phyloP scores from a whole-genome alignment of 2,329 filamentous ascomycete genomes.

The Trichoderma semiorbis region DNA sequence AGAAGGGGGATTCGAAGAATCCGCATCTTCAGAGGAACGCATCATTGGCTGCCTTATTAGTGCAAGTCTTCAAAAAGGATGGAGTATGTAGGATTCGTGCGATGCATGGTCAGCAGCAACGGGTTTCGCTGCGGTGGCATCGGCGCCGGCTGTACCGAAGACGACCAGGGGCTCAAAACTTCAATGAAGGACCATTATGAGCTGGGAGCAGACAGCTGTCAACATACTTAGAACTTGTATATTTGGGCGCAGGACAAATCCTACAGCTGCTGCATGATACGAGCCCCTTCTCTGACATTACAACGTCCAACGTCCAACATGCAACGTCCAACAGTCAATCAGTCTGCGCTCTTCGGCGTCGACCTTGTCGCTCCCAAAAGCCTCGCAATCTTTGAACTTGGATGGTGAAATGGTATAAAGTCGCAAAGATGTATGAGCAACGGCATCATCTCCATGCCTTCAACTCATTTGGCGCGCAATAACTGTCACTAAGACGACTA shows the following conservation, averaged over 20 bases:
- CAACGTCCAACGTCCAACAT: background rate
- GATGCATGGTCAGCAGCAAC: background rate
- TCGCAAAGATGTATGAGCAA: background rate
- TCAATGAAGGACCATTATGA: background rate
- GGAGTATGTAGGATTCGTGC: background rate
- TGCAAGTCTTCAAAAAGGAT: background rate
- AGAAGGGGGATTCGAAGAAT: background rate
- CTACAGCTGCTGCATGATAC: background rate
- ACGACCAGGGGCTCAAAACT: background rate
- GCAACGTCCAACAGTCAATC: background rate
- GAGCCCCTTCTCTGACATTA: background rate
- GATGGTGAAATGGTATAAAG: background rate
- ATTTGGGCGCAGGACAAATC: background rate
- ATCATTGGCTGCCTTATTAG: background rate
- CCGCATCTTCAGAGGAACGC: background rate
- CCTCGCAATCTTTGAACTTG: background rate
- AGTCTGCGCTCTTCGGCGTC: background rate
- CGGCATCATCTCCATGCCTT: background rate
- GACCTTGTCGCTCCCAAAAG: background rate
- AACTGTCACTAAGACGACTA: background rate
- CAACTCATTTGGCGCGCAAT: background rate
- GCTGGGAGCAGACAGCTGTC: background rate
- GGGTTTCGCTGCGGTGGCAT: background rate
- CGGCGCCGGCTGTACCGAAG: background rate
- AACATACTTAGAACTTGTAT: background rate